Base-by-base conservation (phyloP, 495 filamentous ascomycete genomes). In the Penicillium steckii region DNA sequence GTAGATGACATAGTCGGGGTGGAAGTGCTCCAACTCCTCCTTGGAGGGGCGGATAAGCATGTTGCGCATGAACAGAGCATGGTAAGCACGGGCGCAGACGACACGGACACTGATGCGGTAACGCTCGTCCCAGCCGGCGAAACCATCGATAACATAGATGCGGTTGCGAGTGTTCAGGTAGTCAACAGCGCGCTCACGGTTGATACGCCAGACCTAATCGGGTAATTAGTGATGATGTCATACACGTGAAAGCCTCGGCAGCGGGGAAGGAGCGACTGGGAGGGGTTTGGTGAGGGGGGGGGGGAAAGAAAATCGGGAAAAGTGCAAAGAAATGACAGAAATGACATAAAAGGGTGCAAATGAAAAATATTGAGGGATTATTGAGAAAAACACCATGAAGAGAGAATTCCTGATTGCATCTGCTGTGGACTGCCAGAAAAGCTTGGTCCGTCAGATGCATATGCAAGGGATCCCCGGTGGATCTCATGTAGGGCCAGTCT, bases 31-130 rank as follows among this genome's bases (percentile, higher is more conserved):
- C 35, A 98, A 85, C 81, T 97, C 91, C 73, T 93, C 89, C 46
- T 80, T 80, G 38, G 83, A 76, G 50, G 94, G 94, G 66, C 94
- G 87, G 80, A 98, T 98, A 67, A 98, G 89, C 94, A 98, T 98
- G 81, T 98, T 98, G 63, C 95, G 90, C 94, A 98, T 98, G 89
- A 98, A 98, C 53, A 98, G 83, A 57, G 94, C 94, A 82, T 98
- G 94, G 82, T 98, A 98, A 74, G 94, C 94, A 70, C 94, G 89
- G 56, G 94, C 94, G 76, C 94, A 98, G 69, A 98, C 90, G 55
- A 98, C 93, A 59, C 94, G 95, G 65, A 98, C 94, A 62, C 85
- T 88, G 78, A 98, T 97, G 52, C 91, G 83, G 82, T 98, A 98
- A 67, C 93, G 91, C 81, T 95, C 87, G 62, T 98, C 94, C 94